These are phyloP conservation scores for Neurospora pannonica DNA, from an alignment of 495 filamentous ascomycete species.

Conservation along the genomic window DNA sequence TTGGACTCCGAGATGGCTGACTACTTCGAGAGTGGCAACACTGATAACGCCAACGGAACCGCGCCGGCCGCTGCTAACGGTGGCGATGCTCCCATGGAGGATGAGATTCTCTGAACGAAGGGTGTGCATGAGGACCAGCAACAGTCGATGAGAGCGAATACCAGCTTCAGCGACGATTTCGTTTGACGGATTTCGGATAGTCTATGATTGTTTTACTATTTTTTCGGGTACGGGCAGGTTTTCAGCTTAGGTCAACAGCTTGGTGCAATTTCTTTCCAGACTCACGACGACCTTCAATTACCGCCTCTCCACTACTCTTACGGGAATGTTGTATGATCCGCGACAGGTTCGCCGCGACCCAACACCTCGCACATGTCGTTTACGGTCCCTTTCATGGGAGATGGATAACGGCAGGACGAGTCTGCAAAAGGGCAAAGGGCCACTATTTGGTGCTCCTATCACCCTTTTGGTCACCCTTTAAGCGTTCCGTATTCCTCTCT, in stretches of 20 bases:
- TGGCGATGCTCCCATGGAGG: conserved; percentile 43
- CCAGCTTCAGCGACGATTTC: neutral
- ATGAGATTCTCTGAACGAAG: conserved; percentile 31
- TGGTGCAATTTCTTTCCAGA: neutral
- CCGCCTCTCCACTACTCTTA: neutral
- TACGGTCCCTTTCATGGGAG: neutral
- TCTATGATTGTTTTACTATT: neutral
- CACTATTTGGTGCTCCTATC: neutral
- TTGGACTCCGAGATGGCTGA: conserved; percentile 91
- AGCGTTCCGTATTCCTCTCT: neutral
- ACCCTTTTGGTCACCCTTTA: neutral
- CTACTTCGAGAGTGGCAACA: conserved; percentile 51
- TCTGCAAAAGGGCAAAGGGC: neutral
- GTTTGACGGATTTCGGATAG: neutral
- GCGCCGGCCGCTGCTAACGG: conserved; percentile 22
- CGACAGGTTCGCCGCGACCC: neutral
- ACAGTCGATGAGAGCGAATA: neutral
- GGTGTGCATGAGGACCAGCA: neutral
- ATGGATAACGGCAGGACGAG: neutral
- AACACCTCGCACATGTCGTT: neutral
- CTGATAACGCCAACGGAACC: conserved; percentile 34
- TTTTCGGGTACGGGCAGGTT: neutral
- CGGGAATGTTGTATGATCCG: neutral
- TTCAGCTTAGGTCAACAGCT: neutral
- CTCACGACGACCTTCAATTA: neutral